Conservation (phyloP, 139 green algal species). For the Picochlorum sp. region DNA sequence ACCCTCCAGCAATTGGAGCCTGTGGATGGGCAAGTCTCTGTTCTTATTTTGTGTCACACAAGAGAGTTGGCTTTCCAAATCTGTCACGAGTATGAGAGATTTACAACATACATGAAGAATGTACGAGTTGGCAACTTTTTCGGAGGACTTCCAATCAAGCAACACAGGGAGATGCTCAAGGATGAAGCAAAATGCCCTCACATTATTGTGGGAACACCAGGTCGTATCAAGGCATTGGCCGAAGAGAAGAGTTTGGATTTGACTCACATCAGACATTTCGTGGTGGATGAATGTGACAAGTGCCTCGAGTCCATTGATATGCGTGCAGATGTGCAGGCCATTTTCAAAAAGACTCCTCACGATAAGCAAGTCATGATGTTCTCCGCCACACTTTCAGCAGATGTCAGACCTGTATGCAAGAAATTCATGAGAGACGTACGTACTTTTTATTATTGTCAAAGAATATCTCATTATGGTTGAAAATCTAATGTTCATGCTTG, state of each 20-base stretch:
- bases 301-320: slow-evolving; percentile 97
- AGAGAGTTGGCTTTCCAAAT: slow-evolving; percentile 99
- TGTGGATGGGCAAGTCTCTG: slow-evolving; percentile 58
- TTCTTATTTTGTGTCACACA: slow-evolving; percentile 94
- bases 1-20: slow-evolving; percentile 92
- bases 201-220: slow-evolving; percentile 94
- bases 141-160: slow-evolving; percentile 80
- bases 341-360: slow-evolving; percentile 97
- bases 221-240: slow-evolving; percentile 88
- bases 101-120: slow-evolving; percentile 73
- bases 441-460: background rate
- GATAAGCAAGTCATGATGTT: slow-evolving; percentile 99
- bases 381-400: slow-evolving; percentile 82
- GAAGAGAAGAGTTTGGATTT: slow-evolving; percentile 75
- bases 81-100: slow-evolving; percentile 95
- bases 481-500: background rate
- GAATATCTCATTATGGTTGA: background rate
- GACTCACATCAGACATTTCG: slow-evolving; percentile 83
- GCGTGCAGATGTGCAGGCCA: slow-evolving; percentile 84
- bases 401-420: slow-evolving; percentile 93
- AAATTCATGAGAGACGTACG: slow-evolving; percentile 94
- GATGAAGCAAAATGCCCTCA: slow-evolving; percentile 69
- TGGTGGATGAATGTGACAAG: slow-evolving; percentile 99
- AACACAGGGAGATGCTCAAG: slow-evolving; percentile 73
- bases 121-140: slow-evolving; percentile 92